phyloP scores from a whole-genome alignment of 306 rosid genomes.

The Quercus robur region DNA sequence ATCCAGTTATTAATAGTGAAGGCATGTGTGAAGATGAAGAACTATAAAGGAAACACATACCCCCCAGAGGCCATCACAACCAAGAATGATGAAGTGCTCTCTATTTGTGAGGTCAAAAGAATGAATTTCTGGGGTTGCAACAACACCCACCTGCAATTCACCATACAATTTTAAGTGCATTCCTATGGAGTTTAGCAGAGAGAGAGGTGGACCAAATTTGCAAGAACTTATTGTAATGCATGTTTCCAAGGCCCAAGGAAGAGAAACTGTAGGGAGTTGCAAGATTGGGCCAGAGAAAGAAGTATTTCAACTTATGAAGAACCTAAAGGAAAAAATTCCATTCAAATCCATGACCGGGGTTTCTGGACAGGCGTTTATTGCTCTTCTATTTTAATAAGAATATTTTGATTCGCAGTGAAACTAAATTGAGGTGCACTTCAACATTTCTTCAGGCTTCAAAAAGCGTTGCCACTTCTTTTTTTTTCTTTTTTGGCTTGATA shows the following conservation, averaged over 20 bases:
- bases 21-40: background rate
- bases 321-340: background rate
- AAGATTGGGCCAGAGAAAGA: background rate
- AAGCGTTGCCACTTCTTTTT: background rate
- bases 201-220: background rate
- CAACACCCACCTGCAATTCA: constrained; percentile 72
- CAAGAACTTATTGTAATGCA: background rate
- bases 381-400: background rate
- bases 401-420: background rate
- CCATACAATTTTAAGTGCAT: background rate
- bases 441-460: background rate
- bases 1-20: background rate
- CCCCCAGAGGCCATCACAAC: constrained; percentile 97
- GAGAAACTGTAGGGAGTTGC: background rate
- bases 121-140: constrained; percentile 78
- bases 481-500: no score
- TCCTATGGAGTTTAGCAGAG: background rate
- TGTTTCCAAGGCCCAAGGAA: background rate
- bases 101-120: constrained; percentile 71
- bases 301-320: background rate
- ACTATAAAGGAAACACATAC: constrained; percentile 34
- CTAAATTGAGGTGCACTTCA: background rate
- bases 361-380: no score
- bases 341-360: background rate
- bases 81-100: constrained; percentile 88